Evolutionary conservation across 2,329 filamentous ascomycete species (phyloP), one percentile per base, ranked within the genome.

Genomic region (Pseudogymnoascus sp.): DNA sequence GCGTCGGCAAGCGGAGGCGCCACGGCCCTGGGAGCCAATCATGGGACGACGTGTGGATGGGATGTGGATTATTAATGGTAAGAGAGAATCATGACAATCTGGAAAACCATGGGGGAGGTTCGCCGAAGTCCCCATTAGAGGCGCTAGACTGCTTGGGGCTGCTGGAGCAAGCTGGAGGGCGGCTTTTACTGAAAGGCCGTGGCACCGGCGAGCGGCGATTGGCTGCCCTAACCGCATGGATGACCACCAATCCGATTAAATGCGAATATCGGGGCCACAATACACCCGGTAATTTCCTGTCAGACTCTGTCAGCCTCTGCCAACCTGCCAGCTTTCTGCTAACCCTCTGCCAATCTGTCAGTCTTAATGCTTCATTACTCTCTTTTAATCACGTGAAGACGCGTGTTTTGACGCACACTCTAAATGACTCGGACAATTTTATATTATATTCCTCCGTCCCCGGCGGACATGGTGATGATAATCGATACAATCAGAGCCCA

Each of bases 321-420:
- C n/a, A n/a, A n/a, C n/a, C n/a, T n/a, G n/a, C n/a, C n/a, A n/a
- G n/a, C n/a, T n/a, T n/a, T n/a, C n/a, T n/a, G n/a, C n/a, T n/a
- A n/a, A n/a, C n/a, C n/a, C n/a, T n/a, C n/a, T n/a, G n/a, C n/a
- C 43, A 52, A 52, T 11, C 43, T 52, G 43, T 52, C 43, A 52
- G 21, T 26, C 0, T 3, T 16, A 6, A 52, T 29, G 43, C 43
- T 49, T 49, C 43, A 29, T 49, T 49, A 7, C 5, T n/a, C 23
- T n/a, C 6, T 12, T 12, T n/a, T 14, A 8, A 49, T 49, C 43
- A 52, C 43, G 43, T 52, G 43, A 52, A 52, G 43, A 52, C 43
- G 23, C 43, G 43, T 52, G 8, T 49, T 26, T 45, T 14, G 41
- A 43, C 19, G 39, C 4, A 26, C 6, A 45, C 26, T 5, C 14